A percentile compares a stretch with the other conserved stretches of the same genome.
Evolutionary conservation across 1,139 yeast genomes (phyloP).

Genomic region (Saccharomyces hybrid): DNA sequence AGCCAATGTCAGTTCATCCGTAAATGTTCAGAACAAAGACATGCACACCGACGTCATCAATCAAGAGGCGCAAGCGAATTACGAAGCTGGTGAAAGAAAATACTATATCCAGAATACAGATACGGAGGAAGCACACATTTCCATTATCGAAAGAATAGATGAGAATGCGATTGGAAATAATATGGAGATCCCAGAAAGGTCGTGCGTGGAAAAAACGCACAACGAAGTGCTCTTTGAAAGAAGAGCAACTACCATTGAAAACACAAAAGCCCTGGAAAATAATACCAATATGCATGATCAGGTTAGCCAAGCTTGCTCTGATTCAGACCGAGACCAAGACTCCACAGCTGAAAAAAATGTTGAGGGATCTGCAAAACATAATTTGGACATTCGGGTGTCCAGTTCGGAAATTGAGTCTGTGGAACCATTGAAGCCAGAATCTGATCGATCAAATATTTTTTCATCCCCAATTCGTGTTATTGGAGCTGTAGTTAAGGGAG

Average conservation of each 20-base stretch:
- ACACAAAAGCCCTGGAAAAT: neutral
- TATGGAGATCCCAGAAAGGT: neutral
- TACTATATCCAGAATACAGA: too few relatives aligned
- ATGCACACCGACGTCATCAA: neutral
- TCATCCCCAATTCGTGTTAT: conserved; percentile 15
- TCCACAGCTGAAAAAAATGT: neutral
- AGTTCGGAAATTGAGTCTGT: neutral
- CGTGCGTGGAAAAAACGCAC: neutral
- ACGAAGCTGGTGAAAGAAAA: neutral
- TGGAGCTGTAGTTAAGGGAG: conserved; percentile 8
- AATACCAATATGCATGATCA: neutral
- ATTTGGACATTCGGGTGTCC: neutral
- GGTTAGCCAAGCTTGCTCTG: neutral
- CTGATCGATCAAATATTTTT: conserved; percentile 3
- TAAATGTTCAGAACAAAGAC: neutral
- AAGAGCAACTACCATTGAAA: neutral
- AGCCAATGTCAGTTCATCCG: neutral
- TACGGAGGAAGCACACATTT: neutral
- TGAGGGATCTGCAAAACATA: neutral
- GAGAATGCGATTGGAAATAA: neutral
- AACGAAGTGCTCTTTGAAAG: too few relatives aligned
- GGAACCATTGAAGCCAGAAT: neutral
- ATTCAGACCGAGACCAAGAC: neutral
- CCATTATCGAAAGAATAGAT: neutral
- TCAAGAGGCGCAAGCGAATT: neutral